phyloP scores from a whole-genome alignment of 1,284 basidiomycete species.

The Ustilago xerochloae region DNA sequence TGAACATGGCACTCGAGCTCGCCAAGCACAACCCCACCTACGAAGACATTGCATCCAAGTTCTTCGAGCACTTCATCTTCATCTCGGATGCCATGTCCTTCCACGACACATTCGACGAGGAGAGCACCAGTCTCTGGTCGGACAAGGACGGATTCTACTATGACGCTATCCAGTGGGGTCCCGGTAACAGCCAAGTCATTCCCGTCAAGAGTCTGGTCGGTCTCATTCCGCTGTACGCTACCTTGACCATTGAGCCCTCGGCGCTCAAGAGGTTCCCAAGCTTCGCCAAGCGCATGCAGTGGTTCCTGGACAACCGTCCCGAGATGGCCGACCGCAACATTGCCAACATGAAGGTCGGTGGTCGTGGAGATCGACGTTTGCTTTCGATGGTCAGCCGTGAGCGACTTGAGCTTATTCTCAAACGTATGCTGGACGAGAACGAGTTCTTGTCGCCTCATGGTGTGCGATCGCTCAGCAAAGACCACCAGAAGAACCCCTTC shows the following conservation, averaged over 20 bases:
- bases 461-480: constrained; percentile 84
- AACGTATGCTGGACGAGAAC: constrained; percentile 87
- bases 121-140: constrained; percentile 87
- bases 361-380: constrained; percentile 80
- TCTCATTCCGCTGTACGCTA: constrained; percentile 93
- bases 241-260: constrained; percentile 88
- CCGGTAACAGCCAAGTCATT: constrained; percentile 77
- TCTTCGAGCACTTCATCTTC: constrained; percentile 78
- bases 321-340: constrained; percentile 89
- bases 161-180: constrained; percentile 91
- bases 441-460: constrained; percentile 96
- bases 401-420: constrained; percentile 83
- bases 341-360: constrained; percentile 81
- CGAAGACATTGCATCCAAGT: constrained; percentile 99
- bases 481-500: constrained; percentile 92
- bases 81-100: constrained; percentile 85
- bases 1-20: constrained; percentile 95
- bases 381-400: constrained; percentile 93
- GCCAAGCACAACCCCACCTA: constrained; percentile 98
- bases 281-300: constrained; percentile 97
- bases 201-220: constrained; percentile 93
- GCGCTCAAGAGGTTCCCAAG: constrained; percentile 91
- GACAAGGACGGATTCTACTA: constrained; percentile 98
- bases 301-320: constrained; percentile 94
- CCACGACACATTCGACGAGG: constrained; percentile 72